Conservation (phyloP, 2,329 filamentous ascomycete species). For the Rhynchosporium secalis region DNA sequence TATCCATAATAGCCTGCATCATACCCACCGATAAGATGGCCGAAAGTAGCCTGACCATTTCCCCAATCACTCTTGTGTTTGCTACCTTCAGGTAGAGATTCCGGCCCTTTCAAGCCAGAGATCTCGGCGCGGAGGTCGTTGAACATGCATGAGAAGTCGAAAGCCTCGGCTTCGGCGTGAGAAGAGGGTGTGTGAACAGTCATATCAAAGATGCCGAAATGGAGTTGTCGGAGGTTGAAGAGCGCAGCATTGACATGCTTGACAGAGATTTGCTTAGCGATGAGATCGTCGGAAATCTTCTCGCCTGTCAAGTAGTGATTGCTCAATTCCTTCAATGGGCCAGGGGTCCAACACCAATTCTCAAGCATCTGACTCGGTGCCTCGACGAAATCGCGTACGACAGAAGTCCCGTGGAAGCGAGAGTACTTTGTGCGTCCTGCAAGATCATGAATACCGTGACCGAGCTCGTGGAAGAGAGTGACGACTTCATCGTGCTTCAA, state of each 20-base stretch:
- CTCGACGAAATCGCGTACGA: slow-evolving; percentile 69
- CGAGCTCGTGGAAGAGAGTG: slow-evolving; percentile 77
- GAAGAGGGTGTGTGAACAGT: slow-evolving; percentile 69
- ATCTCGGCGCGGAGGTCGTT: slow-evolving; percentile 73
- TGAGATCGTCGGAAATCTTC: slow-evolving; percentile 72
- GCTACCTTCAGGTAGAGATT: slow-evolving; percentile 56
- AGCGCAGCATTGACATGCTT: slow-evolving; percentile 81
- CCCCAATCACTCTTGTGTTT: slow-evolving; percentile 62
- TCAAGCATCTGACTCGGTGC: slow-evolving; percentile 73
- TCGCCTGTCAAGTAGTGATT: slow-evolving; percentile 71
- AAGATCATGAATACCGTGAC: slow-evolving; percentile 70
- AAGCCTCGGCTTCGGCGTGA: slow-evolving; percentile 66
- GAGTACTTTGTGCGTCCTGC: slow-evolving; percentile 62
- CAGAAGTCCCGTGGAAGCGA: slow-evolving; percentile 67
- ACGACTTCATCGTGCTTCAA: slow-evolving; percentile 83
- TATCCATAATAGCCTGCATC: slow-evolving; percentile 83
- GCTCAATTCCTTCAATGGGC: slow-evolving; percentile 65
- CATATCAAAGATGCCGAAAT: slow-evolving; percentile 86
- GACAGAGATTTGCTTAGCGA: slow-evolving; percentile 71
- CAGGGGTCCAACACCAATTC: slow-evolving; percentile 73
- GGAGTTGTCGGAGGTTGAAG: slow-evolving; percentile 75
- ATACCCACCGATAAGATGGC: slow-evolving; percentile 81
- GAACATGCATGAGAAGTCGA: slow-evolving; percentile 67
- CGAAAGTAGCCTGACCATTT: slow-evolving; percentile 76
- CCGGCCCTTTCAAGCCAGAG: slow-evolving; percentile 64